These are phyloP conservation scores for Carpinus viminea DNA, from an alignment of 306 rosid genomes.

Conservation along the genomic window DNA sequence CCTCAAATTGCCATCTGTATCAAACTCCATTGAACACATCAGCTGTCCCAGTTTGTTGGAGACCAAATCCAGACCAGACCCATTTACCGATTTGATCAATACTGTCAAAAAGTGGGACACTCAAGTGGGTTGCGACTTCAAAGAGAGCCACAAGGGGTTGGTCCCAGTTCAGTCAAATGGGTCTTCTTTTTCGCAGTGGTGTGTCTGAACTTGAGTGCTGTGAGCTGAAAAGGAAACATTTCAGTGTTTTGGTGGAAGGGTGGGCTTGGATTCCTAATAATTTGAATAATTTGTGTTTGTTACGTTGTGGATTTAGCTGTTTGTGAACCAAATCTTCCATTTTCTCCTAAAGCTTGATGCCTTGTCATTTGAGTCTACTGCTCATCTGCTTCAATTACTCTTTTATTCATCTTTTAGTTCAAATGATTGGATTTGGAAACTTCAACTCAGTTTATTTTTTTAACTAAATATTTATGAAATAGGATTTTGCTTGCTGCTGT, in stretches of 20 bases:
- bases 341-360: slow-evolving; percentile 89
- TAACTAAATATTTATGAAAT: too few relatives aligned
- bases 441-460: background rate
- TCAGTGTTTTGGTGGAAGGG: slow-evolving; percentile 61
- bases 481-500: background rate
- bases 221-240: slow-evolving; percentile 41
- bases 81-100: slow-evolving; percentile 56
- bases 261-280: slow-evolving; percentile 97
- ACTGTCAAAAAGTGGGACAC: slow-evolving; percentile 77
- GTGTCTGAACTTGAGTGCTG: slow-evolving; percentile 35
- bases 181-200: slow-evolving; percentile 18
- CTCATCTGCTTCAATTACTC: slow-evolving; percentile 64
- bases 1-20: slow-evolving; percentile 54
- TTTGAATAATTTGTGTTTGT: slow-evolving; percentile 72
- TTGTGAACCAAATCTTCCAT: slow-evolving; percentile 87
- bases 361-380: slow-evolving; percentile 57
- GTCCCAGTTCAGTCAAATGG: slow-evolving; percentile 31
- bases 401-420: background rate
- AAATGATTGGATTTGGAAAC: background rate
- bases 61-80: slow-evolving; percentile 21
- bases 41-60: slow-evolving; percentile 18
- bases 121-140: slow-evolving; percentile 64
- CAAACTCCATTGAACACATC: slow-evolving; percentile 34
- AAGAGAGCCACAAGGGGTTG: slow-evolving; percentile 38
- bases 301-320: slow-evolving; percentile 80